Evolutionary conservation across 2,329 filamentous ascomycete species (phyloP).

Genomic region (Cladosporium cucumerinum): DNA sequence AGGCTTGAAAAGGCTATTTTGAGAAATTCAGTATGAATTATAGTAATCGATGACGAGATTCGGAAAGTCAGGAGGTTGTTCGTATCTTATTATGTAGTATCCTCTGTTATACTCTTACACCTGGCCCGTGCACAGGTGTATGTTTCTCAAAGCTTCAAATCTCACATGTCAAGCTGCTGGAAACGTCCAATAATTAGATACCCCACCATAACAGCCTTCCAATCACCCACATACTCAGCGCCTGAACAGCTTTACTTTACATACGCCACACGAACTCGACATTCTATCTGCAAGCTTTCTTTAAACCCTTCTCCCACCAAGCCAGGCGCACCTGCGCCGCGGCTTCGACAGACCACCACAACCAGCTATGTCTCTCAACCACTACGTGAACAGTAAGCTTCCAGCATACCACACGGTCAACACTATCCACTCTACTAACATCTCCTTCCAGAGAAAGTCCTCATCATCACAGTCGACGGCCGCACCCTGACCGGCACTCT

Average conservation of each 20-base stretch:
- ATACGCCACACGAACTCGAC: background rate
- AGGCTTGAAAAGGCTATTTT: conserved; percentile 3
- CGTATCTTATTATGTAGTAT: too few relatives aligned
- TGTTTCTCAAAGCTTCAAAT: conserved; percentile 3
- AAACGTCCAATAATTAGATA: background rate
- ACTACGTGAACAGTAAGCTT: conserved; percentile 42
- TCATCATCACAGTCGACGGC: conserved; percentile 88
- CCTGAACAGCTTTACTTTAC: background rate
- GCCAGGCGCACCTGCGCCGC: conserved; percentile 10
- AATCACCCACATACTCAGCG: background rate
- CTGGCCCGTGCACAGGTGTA: background rate
- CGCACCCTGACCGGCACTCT: conserved; percentile 74
- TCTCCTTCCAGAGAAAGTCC: conserved; percentile 69
- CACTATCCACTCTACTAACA: conserved; percentile 11
- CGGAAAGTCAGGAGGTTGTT: too few relatives aligned
- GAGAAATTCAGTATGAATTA: too few relatives aligned
- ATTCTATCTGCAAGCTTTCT: background rate
- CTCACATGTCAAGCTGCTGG: background rate
- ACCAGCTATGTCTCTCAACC: conserved; percentile 40
- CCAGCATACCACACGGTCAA: background rate
- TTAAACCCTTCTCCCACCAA: background rate
- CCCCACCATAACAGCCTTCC: background rate
- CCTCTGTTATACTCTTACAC: background rate
- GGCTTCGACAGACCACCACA: background rate
- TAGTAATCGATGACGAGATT: too few relatives aligned